These are phyloP conservation scores for Rickenella mellea DNA, from an alignment of 768 basidiomycete species.

Conservation along the genomic window DNA sequence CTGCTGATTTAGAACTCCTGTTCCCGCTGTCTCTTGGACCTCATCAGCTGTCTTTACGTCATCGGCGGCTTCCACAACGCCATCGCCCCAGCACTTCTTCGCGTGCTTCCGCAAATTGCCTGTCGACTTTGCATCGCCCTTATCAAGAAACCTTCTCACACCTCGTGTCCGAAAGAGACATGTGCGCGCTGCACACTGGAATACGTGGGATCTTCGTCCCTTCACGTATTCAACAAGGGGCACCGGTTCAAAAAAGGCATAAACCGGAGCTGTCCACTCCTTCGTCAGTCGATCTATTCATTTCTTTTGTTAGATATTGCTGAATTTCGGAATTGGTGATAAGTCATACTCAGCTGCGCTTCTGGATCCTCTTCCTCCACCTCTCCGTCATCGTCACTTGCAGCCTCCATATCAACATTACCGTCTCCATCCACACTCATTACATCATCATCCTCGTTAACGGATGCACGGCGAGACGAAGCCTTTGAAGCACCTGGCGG, in stretches of 20 bases:
- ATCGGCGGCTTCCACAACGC: constrained; percentile 11
- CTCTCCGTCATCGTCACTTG: too few relatives aligned
- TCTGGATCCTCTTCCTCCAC: too few relatives aligned
- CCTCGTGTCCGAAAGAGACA: constrained; percentile 8
- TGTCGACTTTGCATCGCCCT: constrained; percentile 18
- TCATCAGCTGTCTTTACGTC: not conserved
- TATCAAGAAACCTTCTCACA: constrained; percentile 15
- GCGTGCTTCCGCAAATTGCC: constrained; percentile 19
- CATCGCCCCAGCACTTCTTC: constrained; percentile 23
- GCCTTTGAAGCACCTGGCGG: too few relatives aligned
- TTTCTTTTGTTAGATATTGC: constrained; percentile 2
- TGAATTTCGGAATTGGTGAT: too few relatives aligned
- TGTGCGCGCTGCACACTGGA: constrained; percentile 13
- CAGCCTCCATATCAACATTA: too few relatives aligned
- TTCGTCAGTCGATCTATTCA: constrained; percentile 11
- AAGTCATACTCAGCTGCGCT: too few relatives aligned
- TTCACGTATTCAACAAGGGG: constrained; percentile 11
- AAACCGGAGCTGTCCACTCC: constrained; percentile 19
- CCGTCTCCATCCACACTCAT: too few relatives aligned
- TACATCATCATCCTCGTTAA: too few relatives aligned
- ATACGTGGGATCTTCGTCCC: constrained; percentile 13
- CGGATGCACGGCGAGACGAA: too few relatives aligned
- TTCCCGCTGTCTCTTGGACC: constrained; percentile 2
- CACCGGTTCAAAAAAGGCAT: constrained; percentile 16
- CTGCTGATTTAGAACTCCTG: not conserved